phyloP scores from a whole-genome alignment of 2,329 filamentous ascomycete species.

The Pezicula neosporulosa region DNA sequence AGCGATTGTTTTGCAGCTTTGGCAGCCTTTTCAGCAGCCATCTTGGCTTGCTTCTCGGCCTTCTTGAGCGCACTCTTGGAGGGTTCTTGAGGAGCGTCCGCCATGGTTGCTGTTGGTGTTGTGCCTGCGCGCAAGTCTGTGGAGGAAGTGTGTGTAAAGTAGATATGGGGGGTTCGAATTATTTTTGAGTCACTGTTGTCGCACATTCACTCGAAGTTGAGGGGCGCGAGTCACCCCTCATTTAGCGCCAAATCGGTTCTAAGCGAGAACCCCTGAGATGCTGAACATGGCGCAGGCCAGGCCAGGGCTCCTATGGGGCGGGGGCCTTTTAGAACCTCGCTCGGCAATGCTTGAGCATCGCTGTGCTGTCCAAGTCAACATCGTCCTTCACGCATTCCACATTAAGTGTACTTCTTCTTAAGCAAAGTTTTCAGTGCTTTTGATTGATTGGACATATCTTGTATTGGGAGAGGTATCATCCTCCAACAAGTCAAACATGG shows the following conservation, averaged over 20 bases:
- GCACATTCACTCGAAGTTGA: not conserved
- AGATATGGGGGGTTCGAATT: not conserved
- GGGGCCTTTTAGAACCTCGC: too few relatives aligned
- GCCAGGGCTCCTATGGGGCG: too few relatives aligned
- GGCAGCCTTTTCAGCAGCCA: slow-evolving; percentile 58
- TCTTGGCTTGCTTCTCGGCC: slow-evolving; percentile 60
- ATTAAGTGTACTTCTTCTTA: too few relatives aligned
- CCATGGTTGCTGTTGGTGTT: slow-evolving; percentile 14
- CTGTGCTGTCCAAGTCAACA: too few relatives aligned
- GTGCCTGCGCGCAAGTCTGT: not conserved
- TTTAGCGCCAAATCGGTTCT: not conserved
- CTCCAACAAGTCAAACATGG: too few relatives aligned
- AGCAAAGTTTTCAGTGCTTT: too few relatives aligned
- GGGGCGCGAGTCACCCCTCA: not conserved
- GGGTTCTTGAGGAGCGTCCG: slow-evolving; percentile 27
- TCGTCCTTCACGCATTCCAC: too few relatives aligned
- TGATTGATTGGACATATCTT: too few relatives aligned
- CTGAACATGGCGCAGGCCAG: too few relatives aligned
- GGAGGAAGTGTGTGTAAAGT: not conserved
- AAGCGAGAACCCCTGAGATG: not conserved
- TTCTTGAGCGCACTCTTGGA: slow-evolving; percentile 65
- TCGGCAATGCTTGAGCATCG: too few relatives aligned
- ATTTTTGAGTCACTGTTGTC: not conserved
- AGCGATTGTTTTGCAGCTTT: slow-evolving; percentile 58
- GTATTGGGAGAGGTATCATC: too few relatives aligned